A percentile compares a stretch with the other conserved stretches of the same genome.
phyloP scores from a whole-genome alignment of 164 flowering plant genomes.

The Stephania cephalantha region DNA sequence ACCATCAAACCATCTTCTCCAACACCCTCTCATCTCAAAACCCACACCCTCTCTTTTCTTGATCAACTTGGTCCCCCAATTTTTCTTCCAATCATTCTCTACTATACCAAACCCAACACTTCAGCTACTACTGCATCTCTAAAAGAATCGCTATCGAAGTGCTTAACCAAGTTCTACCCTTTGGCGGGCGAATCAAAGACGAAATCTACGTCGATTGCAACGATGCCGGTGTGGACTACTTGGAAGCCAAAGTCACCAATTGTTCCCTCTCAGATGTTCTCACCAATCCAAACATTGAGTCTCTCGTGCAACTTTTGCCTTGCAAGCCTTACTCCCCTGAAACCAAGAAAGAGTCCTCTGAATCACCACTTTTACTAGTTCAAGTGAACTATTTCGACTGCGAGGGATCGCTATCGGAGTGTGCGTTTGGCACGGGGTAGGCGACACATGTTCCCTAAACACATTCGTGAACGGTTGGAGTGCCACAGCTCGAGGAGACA shows the following conservation, averaged over 20 bases:
- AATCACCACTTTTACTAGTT: constrained; percentile 16
- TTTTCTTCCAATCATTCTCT: constrained; percentile 10
- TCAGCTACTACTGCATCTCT: background rate
- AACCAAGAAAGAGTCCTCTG: background rate
- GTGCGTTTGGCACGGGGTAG: constrained; percentile 38
- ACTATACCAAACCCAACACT: background rate
- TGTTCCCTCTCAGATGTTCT: background rate
- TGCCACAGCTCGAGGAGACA: constrained; percentile 18
- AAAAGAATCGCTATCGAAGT: constrained; percentile 4
- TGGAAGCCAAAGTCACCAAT: background rate
- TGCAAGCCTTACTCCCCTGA: background rate
- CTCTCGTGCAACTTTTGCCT: constrained; percentile 26
- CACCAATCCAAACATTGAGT: constrained; percentile 12
- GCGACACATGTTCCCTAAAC: constrained; percentile 31
- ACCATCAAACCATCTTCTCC: constrained; percentile 19
- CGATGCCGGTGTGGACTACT: constrained; percentile 5
- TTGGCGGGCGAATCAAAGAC: constrained; percentile 5
- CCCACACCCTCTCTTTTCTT: background rate
- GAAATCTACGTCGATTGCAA: constrained; percentile 2
- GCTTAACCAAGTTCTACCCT: background rate
- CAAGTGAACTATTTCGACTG: constrained; percentile 44
- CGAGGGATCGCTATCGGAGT: constrained; percentile 51
- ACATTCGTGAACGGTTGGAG: constrained; percentile 44
- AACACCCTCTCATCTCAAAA: constrained; percentile 18
- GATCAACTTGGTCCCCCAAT: constrained; percentile 7